phyloP scores from a whole-genome alignment of 371 early-diverging fungal genomes.

The Actinomortierella wolfii region DNA sequence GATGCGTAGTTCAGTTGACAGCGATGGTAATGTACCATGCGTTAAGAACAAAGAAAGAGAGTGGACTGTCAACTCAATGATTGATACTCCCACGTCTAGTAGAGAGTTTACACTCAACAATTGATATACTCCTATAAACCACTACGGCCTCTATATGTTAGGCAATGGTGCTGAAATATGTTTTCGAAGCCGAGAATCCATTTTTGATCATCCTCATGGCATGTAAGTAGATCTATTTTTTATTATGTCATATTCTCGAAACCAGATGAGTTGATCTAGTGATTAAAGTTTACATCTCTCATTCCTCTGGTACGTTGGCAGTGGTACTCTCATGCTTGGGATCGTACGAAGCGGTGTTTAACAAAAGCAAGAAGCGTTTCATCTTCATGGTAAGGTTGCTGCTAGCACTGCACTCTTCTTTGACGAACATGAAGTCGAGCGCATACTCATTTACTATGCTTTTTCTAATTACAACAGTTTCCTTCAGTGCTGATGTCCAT shows the following conservation, averaged over 20 bases:
- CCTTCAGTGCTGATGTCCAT: slow-evolving; percentile 7
- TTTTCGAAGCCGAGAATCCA: slow-evolving; percentile 65
- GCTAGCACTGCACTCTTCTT: neutral
- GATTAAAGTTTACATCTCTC: too few species aligned
- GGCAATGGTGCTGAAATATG: slow-evolving; percentile 65
- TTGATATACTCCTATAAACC: too few species aligned
- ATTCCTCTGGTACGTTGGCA: neutral
- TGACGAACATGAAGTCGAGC: too few species aligned
- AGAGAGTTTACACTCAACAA: too few species aligned
- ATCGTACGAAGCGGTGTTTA: slow-evolving; percentile 64
- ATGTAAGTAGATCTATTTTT: slow-evolving; percentile 38
- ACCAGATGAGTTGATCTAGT: neutral
- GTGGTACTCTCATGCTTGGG: slow-evolving; percentile 16
- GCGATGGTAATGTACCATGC: slow-evolving; percentile 54
- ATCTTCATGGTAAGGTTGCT: slow-evolving; percentile 54
- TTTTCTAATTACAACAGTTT: too few species aligned
- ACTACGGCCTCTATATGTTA: too few species aligned
- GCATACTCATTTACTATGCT: too few species aligned
- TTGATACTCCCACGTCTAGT: too few species aligned
- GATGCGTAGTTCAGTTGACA: slow-evolving; percentile 64
- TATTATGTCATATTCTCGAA: neutral
- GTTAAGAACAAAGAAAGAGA: neutral
- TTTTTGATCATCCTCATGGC: slow-evolving; percentile 62
- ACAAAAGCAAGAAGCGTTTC: slow-evolving; percentile 60
- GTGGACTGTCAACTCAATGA: neutral